Conservation (phyloP, 2,329 filamentous ascomycete species). For the Hirsutella minnesotensis region DNA sequence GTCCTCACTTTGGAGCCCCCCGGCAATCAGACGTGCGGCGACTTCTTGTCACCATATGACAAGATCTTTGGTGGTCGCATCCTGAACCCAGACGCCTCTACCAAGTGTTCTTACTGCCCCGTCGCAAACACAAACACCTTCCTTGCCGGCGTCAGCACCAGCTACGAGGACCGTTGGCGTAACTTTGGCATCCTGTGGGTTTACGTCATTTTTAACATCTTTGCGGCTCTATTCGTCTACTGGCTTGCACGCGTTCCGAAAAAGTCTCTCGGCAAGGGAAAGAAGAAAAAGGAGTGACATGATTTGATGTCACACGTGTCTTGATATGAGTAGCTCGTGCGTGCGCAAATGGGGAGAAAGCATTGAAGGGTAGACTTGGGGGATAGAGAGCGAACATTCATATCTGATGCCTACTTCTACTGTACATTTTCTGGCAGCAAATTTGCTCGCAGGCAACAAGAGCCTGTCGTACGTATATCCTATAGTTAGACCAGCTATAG, state of each 20-base stretch:
- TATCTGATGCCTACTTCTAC: too few species aligned
- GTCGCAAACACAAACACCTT: constrained; percentile 39
- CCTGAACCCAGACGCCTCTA: constrained; percentile 30
- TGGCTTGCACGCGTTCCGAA: constrained; percentile 40
- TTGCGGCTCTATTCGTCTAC: constrained; percentile 41
- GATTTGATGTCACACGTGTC: too few species aligned
- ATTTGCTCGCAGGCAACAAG: too few species aligned
- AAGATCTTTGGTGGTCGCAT: constrained; percentile 39
- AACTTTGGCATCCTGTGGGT: constrained; percentile 55
- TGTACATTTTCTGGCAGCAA: too few species aligned
- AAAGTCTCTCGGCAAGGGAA: constrained; percentile 25
- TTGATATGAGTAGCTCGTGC: too few species aligned
- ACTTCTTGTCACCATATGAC: constrained; percentile 46
- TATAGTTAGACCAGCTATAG: too few species aligned
- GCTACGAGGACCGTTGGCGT: constrained; percentile 51
- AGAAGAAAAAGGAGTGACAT: constrained; percentile 16
- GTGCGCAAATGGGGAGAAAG: too few species aligned
- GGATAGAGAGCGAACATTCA: too few species aligned
- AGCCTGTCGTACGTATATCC: too few species aligned
- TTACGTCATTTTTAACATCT: constrained; percentile 48
- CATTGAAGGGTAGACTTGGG: too few species aligned
- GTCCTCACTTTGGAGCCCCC: constrained; percentile 54
- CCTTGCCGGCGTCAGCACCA: constrained; percentile 33
- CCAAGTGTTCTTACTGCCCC: constrained; percentile 43
- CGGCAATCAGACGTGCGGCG: constrained; percentile 40